A percentile compares a stretch with the other conserved stretches of the same genome.
Evolutionary conservation across 495 filamentous ascomycete genomes (phyloP).

Genomic region (Astrocystis sublimbata): DNA sequence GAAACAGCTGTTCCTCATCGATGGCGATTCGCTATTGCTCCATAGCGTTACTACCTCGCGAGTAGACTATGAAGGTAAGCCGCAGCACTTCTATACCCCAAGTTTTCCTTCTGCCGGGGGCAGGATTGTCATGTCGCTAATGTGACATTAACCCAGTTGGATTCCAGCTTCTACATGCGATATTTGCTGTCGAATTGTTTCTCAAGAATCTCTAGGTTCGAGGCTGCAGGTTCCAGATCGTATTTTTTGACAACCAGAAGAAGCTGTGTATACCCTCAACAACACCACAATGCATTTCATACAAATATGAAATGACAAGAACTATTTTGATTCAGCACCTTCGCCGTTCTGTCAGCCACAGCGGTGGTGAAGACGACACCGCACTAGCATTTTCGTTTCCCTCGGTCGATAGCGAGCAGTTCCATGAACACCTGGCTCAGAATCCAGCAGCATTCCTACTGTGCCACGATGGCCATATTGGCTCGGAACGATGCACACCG

Average conservation of each 20-base stretch:
- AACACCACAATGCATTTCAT: constrained; percentile 17
- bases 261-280: constrained; percentile 47
- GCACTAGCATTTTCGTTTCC: constrained; percentile 46
- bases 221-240: constrained; percentile 67
- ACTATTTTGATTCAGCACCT: constrained; percentile 66
- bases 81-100: not conserved
- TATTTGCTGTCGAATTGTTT: constrained; percentile 66
- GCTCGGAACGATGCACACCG: not conserved
- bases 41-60: constrained; percentile 58
- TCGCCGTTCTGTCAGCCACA: constrained; percentile 8
- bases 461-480: constrained; percentile 50
- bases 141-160: constrained; percentile 42
- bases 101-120: not conserved
- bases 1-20: constrained; percentile 67
- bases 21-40: constrained; percentile 70
- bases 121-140: not conserved
- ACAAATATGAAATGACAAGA: constrained; percentile 63
- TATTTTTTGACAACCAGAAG: constrained; percentile 62
- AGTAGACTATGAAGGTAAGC: constrained; percentile 61
- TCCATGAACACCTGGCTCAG: constrained; percentile 53
- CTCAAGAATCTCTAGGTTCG: constrained; percentile 58
- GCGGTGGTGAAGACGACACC: not conserved
- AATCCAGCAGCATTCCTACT: constrained; percentile 66
- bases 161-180: constrained; percentile 71
- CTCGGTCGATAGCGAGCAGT: constrained; percentile 46